Conservation (phyloP, 352 stramenopile genomes). For the Pythium plurisporium region DNA sequence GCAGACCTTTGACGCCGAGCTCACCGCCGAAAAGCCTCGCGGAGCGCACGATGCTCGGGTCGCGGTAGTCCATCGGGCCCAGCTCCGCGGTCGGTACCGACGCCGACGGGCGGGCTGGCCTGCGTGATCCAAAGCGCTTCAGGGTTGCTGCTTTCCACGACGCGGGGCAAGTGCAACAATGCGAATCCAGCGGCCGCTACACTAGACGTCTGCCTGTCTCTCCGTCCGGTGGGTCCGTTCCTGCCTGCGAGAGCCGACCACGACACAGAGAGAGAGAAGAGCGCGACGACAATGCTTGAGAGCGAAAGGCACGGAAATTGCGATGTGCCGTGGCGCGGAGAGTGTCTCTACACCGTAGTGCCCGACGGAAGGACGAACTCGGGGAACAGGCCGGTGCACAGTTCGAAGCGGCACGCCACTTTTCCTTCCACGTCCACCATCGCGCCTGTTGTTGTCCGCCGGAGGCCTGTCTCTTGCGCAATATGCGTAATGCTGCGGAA, state of each 20-base stretch:
- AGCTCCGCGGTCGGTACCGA: conserved; percentile 22
- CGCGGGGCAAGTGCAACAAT: too few relatives aligned
- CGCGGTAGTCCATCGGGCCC: conserved; percentile 27
- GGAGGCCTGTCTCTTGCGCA: conserved; percentile 2
- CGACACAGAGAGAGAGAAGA: conserved; percentile 5
- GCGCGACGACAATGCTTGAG: conserved; percentile 1
- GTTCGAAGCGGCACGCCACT: conserved; percentile 12
- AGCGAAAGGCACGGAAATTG: background rate
- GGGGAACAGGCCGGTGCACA: conserved; percentile 10
- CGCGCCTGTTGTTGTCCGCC: conserved; percentile 2
- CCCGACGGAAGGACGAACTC: background rate
- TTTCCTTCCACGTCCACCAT: conserved; percentile 2
- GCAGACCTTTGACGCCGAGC: conserved; percentile 60
- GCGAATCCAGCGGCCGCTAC: too few relatives aligned
- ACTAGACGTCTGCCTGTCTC: background rate
- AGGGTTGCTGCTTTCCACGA: conserved; percentile 9
- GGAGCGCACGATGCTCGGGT: conserved; percentile 25
- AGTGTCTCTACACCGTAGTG: conserved; percentile 3
- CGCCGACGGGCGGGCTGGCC: conserved; percentile 15
- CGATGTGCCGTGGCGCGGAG: background rate
- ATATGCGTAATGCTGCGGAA: conserved; percentile 11
- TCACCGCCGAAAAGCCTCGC: conserved; percentile 41
- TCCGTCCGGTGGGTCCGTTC: conserved; percentile 4
- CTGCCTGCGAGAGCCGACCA: conserved; percentile 12
- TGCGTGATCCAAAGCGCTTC: conserved; percentile 12